Base-by-base conservation (phyloP, 164 flowering plant genomes). In the Macadamia integrifolia region DNA sequence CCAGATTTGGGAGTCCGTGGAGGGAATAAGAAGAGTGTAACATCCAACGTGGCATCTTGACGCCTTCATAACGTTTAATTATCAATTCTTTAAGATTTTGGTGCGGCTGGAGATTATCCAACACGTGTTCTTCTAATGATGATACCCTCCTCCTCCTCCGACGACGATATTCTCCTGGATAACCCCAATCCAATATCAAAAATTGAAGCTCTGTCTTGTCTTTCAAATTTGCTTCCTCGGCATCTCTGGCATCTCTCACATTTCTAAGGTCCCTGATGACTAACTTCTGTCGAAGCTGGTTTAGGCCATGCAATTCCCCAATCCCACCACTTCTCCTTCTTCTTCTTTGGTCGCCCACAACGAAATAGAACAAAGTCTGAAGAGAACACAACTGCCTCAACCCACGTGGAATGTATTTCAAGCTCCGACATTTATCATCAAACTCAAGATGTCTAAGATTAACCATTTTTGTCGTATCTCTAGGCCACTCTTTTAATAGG, bases 31-130 rank as follows among this genome's bases (percentile, higher is more conserved):
- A 23, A 23, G 50, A 11, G 7, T 46, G 7, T 46, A 46, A 7
- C 15, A 42, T 31, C 78, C 78, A 75, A 11, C 12, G 0, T 15
- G 78, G 78, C 23, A 75, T 59, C 1, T 1, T 9, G 13, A n/a
- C 2, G 7, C 81, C 81, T 15, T 44, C 31, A 44, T 69, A 78
- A 0, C 57, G 64, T 5, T 17, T 32, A 12, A 78, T 42, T 6
- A 8, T 18, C 55, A 78, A 29, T 18, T 18, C 66, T 15, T 67
- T 67, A 10, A 75, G 23, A 55, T 67, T 63, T 40, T 0, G 3
- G 40, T 72, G 67, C 14, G 81, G 81, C 23, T 72, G 17, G 9
- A 75, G 72, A 7, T 30, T 0, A 0, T 23, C 9, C 23, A 72
- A 61, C 50, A 46, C 50, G 0, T 46, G 7, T 46, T 23, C 23